Conservation (phyloP, 768 basidiomycete species). For the Cystofilobasidium capitatum region DNA sequence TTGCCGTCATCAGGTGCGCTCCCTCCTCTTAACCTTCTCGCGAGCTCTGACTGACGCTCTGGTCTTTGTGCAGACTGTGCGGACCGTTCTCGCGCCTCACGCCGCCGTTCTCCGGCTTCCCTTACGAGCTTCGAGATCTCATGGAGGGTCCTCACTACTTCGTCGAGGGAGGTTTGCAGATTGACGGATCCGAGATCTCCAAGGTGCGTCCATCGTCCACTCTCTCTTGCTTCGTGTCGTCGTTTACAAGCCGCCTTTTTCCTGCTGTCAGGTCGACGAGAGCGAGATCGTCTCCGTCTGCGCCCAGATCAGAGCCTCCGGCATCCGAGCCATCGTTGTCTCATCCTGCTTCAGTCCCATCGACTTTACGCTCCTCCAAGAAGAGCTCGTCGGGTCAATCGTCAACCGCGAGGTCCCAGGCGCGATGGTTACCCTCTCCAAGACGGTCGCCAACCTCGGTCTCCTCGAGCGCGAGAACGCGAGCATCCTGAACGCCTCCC, state of each 20-base stretch:
- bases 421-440: background rate
- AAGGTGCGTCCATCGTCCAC: constrained; percentile 44
- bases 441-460: constrained; percentile 38
- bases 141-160: constrained; percentile 41
- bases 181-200: constrained; percentile 33
- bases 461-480: constrained; percentile 60
- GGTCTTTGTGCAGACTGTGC: background rate
- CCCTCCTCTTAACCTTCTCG: constrained; percentile 48
- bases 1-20: constrained; percentile 57
- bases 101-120: constrained; percentile 53
- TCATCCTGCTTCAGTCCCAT: constrained; percentile 44
- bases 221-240: too few relatives aligned
- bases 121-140: constrained; percentile 37
- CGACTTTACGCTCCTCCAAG: constrained; percentile 45
- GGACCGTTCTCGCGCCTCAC: constrained; percentile 29
- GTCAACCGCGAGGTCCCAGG: constrained; percentile 40
- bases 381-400: constrained; percentile 46
- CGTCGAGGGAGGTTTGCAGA: constrained; percentile 44
- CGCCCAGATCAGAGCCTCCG: background rate
- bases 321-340: background rate
- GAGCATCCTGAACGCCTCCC: constrained; percentile 55
- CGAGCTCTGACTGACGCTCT: background rate
- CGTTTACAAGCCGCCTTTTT: constrained; percentile 38
- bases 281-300: background rate
- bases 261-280: constrained; percentile 44